phyloP scores from a whole-genome alignment of 257 asterid genomes.

The Echites panduratus region DNA sequence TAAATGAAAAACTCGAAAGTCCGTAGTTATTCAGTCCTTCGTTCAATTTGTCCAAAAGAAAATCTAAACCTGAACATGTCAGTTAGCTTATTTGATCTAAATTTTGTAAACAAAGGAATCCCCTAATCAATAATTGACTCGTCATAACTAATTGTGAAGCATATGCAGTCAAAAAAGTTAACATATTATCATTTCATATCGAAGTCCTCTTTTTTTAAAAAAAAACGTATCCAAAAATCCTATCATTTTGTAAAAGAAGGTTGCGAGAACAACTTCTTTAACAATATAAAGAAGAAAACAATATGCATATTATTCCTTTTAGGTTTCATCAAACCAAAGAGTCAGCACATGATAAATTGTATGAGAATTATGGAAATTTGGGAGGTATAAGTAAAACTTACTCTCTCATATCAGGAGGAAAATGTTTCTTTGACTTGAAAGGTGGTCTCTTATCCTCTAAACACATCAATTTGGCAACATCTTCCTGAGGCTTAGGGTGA shows the following conservation, averaged over 20 bases:
- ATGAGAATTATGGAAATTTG: neutral
- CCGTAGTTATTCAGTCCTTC: neutral
- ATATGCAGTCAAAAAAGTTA: neutral
- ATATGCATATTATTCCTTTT: neutral
- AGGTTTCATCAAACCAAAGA: neutral
- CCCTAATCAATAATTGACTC: neutral
- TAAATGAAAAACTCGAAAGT: neutral
- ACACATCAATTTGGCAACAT: conserved; percentile 55
- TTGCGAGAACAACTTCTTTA: neutral
- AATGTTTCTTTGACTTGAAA: conserved; percentile 73
- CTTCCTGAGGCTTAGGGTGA: conserved; percentile 75
- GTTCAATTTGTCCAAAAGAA: neutral
- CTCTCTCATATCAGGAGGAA: conserved; percentile 83
- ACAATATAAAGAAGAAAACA: neutral
- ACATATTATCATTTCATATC: neutral
- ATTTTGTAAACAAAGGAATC: neutral
- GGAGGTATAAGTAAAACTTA: conserved; percentile 26
- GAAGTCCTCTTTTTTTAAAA: neutral
- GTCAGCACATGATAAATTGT: neutral
- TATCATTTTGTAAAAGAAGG: neutral
- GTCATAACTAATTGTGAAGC: neutral
- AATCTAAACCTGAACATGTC: neutral
- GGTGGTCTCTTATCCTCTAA: conserved; percentile 72
- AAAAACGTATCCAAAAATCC: neutral
- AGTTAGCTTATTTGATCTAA: neutral